Conservation (phyloP, 2,329 filamentous ascomycete species). For the Ceratocystis variospora region DNA sequence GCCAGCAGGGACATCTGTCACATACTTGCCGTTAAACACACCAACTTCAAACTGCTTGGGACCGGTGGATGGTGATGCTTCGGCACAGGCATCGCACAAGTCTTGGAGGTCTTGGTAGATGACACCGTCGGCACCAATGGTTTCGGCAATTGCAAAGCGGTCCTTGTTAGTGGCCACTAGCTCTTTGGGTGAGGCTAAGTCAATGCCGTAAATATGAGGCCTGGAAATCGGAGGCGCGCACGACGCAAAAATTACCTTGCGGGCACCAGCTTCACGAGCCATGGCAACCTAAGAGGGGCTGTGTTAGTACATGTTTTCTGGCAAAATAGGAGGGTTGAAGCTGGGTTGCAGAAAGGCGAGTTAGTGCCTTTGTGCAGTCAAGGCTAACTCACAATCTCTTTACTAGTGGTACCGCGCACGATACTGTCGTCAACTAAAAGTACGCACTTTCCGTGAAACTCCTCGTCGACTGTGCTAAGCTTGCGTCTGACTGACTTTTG, state of each 20-base stretch:
- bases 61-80: conserved; percentile 43
- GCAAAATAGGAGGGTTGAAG: too few species aligned
- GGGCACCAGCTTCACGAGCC: conserved; percentile 71
- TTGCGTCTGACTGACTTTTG: conserved; percentile 83
- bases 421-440: conserved; percentile 82
- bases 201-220: conserved; percentile 56
- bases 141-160: conserved; percentile 30
- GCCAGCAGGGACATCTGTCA: conserved; percentile 61
- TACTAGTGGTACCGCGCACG: conserved; percentile 66
- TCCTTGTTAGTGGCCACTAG: conserved; percentile 32
- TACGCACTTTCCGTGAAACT: conserved; percentile 70
- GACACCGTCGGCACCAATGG: conserved; percentile 39
- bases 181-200: conserved; percentile 32
- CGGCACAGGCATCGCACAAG: conserved; percentile 63
- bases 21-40: conserved; percentile 79
- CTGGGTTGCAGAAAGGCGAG: too few species aligned
- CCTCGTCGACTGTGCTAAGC: conserved; percentile 70
- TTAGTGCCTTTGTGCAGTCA: too few species aligned
- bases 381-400: conserved; percentile 31
- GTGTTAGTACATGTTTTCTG: neutral
- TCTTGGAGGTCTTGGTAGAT: conserved; percentile 52
- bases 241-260: conserved; percentile 67
- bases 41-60: conserved; percentile 68
- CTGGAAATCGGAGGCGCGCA: conserved; percentile 73
- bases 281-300: conserved; percentile 35